A percentile compares a stretch with the other conserved stretches of the same genome.
These are phyloP conservation scores for Amauroascus verrucosus DNA, from an alignment of 2,329 filamentous ascomycete species.

Conservation along the genomic window DNA sequence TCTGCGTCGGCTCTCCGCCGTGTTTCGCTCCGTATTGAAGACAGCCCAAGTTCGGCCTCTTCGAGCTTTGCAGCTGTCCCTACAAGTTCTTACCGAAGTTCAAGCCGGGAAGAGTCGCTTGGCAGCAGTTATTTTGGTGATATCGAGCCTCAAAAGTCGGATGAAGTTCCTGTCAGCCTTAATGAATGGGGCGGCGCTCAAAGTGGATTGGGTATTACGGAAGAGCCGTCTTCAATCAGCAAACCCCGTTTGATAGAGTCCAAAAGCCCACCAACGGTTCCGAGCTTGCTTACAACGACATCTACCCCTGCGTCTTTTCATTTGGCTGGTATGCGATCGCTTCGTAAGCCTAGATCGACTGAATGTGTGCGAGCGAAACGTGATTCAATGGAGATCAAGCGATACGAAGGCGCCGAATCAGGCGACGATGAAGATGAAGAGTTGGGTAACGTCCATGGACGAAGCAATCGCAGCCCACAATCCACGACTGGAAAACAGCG, in stretches of 20 bases:
- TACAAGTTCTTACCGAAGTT: conserved; percentile 66
- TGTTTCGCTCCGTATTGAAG: conserved; percentile 54
- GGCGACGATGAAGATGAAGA: conserved; percentile 95
- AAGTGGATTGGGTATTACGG: conserved; percentile 56
- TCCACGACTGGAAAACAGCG: conserved; percentile 33
- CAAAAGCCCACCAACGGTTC: conserved; percentile 33
- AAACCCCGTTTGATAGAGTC: conserved; percentile 12
- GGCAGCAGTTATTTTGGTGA: conserved; percentile 75
- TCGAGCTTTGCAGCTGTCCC: conserved; percentile 58
- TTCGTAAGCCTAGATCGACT: conserved; percentile 55
- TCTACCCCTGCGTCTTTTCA: conserved; percentile 57
- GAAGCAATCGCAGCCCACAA: conserved; percentile 41
- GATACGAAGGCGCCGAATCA: conserved; percentile 67
- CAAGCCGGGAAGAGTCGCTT: conserved; percentile 79
- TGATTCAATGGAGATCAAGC: conserved; percentile 62
- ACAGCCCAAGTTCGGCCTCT: conserved; percentile 72
- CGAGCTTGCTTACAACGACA: conserved; percentile 49
- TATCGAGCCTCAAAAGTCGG: conserved; percentile 63
- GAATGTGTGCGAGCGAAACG: conserved; percentile 67
- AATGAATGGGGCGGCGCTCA: conserved; percentile 54
- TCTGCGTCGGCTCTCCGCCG: conserved; percentile 55
- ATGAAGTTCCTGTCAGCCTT: conserved; percentile 63
- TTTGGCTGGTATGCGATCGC: conserved; percentile 37
- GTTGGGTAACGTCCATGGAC: conserved; percentile 50
- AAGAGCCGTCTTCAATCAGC: conserved; percentile 35